phyloP scores from a whole-genome alignment of 116 monocot genomes.

The Trichopus zeylanicus region DNA sequence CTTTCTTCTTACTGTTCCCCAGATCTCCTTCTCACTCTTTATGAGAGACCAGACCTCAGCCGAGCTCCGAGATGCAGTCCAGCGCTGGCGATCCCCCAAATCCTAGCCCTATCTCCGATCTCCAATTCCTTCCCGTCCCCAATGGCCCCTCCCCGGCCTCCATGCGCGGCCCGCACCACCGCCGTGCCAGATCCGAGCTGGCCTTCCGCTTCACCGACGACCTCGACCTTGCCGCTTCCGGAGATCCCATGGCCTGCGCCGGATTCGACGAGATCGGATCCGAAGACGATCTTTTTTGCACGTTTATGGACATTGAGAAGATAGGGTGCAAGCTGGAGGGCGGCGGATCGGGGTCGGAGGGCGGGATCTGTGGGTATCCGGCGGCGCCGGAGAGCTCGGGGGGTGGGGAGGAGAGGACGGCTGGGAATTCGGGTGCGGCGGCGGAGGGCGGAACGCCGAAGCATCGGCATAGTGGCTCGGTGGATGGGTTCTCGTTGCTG shows the following conservation, averaged over 20 bases:
- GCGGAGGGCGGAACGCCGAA: slow-evolving; percentile 33
- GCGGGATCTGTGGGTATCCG: slow-evolving; percentile 26
- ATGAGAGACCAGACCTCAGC: not conserved
- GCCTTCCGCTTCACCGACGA: slow-evolving; percentile 42
- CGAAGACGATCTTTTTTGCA: slow-evolving; percentile 62
- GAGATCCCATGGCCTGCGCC: not conserved
- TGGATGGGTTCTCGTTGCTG: slow-evolving; percentile 42
- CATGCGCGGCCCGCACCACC: slow-evolving; percentile 26
- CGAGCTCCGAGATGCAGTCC: not conserved
- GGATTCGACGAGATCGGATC: slow-evolving; percentile 34
- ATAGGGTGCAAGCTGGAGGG: slow-evolving; percentile 40
- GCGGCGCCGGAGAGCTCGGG: slow-evolving; percentile 13
- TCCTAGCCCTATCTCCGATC: not conserved
- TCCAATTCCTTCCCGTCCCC: not conserved
- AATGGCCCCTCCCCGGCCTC: not conserved
- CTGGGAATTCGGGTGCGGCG: slow-evolving; percentile 14
- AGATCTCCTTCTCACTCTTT: not conserved
- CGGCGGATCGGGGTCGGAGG: slow-evolving; percentile 38
- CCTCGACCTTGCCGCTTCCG: slow-evolving; percentile 12
- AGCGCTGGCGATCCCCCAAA: not conserved
- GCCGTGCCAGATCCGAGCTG: slow-evolving; percentile 56
- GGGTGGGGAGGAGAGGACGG: slow-evolving; percentile 10
- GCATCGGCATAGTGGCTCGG: slow-evolving; percentile 67
- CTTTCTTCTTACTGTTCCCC: not conserved
- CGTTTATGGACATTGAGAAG: slow-evolving; percentile 69